These are phyloP conservation scores for Cladophialophora carrionii DNA, from an alignment of 2,329 filamentous ascomycete species.

Conservation along the genomic window DNA sequence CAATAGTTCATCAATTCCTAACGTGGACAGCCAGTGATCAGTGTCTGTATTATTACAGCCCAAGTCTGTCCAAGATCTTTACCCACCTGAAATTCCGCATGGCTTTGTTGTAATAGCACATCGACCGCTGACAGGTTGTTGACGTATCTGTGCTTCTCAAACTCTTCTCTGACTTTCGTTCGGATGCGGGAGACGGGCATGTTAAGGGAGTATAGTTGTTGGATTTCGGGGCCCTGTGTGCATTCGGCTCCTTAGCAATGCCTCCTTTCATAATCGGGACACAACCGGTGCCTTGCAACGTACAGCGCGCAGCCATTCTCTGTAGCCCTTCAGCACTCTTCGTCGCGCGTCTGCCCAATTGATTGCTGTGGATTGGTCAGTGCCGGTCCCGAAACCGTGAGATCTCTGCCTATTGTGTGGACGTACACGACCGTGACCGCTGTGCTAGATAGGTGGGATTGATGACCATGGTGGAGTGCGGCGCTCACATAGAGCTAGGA, in stretches of 20 bases:
- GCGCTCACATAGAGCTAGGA: conserved; percentile 31
- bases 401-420: conserved; percentile 2
- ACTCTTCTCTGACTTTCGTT: conserved; percentile 94
- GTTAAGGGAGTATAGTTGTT: conserved; percentile 93
- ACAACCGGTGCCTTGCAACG: conserved; percentile 44
- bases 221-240: conserved; percentile 86
- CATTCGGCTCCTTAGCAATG: conserved; percentile 20
- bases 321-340: conserved; percentile 85
- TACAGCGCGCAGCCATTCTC: conserved; percentile 96
- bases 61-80: background rate
- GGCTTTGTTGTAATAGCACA: conserved; percentile 85
- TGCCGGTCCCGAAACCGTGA: conserved; percentile 33
- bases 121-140: conserved; percentile 87
- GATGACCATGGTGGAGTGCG: conserved; percentile 70
- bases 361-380: conserved; percentile 62
- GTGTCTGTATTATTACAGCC: conserved; percentile 2
- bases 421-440: conserved; percentile 75
- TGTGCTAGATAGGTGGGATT: conserved; percentile 90
- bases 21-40: conserved; percentile 19
- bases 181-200: conserved; percentile 85
- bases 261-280: background rate
- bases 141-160: conserved; percentile 92
- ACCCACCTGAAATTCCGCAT: conserved; percentile 87
- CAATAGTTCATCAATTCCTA: conserved; percentile 99
- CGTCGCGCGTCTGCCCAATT: conserved; percentile 87